Base-by-base conservation (phyloP, 257 asterid species). In the Phtheirospermum japonicum region DNA sequence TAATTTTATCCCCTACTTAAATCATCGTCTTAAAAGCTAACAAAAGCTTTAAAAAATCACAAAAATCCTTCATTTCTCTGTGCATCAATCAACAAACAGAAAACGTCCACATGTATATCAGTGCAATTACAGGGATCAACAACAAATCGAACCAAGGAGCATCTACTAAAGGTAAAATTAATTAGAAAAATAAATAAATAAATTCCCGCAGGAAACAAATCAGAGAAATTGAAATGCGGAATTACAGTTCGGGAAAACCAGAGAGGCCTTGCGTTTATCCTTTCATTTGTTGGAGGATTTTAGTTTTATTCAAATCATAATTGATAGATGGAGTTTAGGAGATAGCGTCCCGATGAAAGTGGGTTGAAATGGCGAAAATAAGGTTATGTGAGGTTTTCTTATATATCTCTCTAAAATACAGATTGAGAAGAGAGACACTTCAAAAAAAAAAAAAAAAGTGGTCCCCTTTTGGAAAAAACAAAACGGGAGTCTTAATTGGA, bases 171-270 rank as follows among this genome's bases (percentile, higher is more conserved):
- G 58, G 61, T 56, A 62, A 18, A 28, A 46, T 58, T 56, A 32
- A 54, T 26, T 2, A 23, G 31, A 16, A 65, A 33, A 7, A 46
- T 5, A 61, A 46, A 10, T 5, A n/a, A 45, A 16, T 4, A 23
- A 53, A 28, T 19, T 32, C 36, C 50, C 17, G 19, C 20, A 43
- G 10, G 8, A 36, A 59, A 40, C 26, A 61, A 17, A 26, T n/a
- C 46, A 39, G 59, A 57, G 64, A 70, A 60, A 60, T 30, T 17
- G 51, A 65, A 70, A 61, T 28, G 53, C 67, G 63, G 42, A 66
- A 70, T 75, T 75, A 75, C 79, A 65, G 60, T 70, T 65, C 37
- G 58, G 54, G 73, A 75, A 69, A 65, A 54, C 59, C 59, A 34
- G 40, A 52, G 64, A 63, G 53, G 61, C 49, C 57, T 26, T 26